Conservation (phyloP, 2,329 filamentous ascomycete species). For the Aspergillus sp. region DNA sequence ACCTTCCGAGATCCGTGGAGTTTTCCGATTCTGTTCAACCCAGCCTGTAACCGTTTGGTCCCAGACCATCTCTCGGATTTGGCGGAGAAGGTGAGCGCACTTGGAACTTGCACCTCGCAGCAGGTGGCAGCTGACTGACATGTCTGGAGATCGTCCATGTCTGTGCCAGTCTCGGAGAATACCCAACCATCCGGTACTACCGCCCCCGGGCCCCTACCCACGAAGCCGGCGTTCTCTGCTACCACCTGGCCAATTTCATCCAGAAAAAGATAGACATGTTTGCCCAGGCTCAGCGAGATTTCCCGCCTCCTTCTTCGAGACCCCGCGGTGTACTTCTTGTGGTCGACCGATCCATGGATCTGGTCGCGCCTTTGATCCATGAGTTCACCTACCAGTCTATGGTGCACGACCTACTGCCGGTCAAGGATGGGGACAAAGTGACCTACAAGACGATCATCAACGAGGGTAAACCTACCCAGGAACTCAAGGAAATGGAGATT, state of each 20-base stretch:
- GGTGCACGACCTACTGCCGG: constrained; percentile 88
- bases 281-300: constrained; percentile 77
- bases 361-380: constrained; percentile 82
- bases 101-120: background rate
- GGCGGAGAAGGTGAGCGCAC: constrained; percentile 72
- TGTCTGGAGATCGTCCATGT: constrained; percentile 70
- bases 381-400: constrained; percentile 99
- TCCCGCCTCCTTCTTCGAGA: constrained; percentile 69
- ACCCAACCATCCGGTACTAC: constrained; percentile 90
- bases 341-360: constrained; percentile 88
- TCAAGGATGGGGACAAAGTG: constrained; percentile 84
- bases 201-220: constrained; percentile 71
- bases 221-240: constrained; percentile 83
- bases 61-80: constrained; percentile 78
- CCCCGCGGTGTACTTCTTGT: constrained; percentile 83
- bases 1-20: constrained; percentile 95
- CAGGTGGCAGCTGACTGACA: constrained; percentile 10
- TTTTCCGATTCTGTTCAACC: constrained; percentile 90
- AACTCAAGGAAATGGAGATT: constrained; percentile 89
- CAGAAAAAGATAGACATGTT: constrained; percentile 90
- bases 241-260: constrained; percentile 84
- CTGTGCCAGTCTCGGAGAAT: constrained; percentile 90
- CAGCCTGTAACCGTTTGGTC: constrained; percentile 80
- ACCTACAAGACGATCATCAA: constrained; percentile 80
- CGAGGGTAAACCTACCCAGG: constrained; percentile 65